A percentile compares a stretch with the other conserved stretches of the same genome.
These are phyloP conservation scores for Viridothelium virens DNA, from an alignment of 495 filamentous ascomycete species.

Conservation along the genomic window DNA sequence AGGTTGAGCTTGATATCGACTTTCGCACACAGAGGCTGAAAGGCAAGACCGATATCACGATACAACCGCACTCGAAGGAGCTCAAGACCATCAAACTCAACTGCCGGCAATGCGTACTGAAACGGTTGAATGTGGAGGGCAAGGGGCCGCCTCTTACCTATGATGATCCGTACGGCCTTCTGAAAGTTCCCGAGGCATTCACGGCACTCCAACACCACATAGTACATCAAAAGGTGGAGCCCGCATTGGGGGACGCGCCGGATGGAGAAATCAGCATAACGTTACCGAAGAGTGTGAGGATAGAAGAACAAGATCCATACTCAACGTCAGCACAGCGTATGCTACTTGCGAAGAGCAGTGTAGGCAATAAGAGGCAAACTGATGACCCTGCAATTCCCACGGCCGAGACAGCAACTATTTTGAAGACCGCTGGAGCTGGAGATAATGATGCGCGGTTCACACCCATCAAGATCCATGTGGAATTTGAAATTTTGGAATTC, in stretches of 20 bases:
- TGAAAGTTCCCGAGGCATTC: conserved; percentile 54
- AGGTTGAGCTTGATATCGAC: conserved; percentile 80
- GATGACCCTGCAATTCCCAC: conserved; percentile 25
- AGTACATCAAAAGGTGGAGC: conserved; percentile 56
- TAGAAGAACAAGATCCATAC: conserved; percentile 55
- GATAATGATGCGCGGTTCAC: conserved; percentile 43
- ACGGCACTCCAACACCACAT: conserved; percentile 73
- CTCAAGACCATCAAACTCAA: conserved; percentile 68
- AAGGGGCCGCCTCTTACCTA: conserved; percentile 54
- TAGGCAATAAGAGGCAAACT: conserved; percentile 22
- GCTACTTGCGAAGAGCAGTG: conserved; percentile 20
- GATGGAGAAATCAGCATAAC: conserved; percentile 54
- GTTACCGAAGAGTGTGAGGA: conserved; percentile 57
- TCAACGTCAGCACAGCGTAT: conserved; percentile 47
- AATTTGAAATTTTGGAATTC: conserved; percentile 64
- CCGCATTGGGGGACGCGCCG: conserved; percentile 50
- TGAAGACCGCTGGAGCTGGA: conserved; percentile 18
- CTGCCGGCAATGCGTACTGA: conserved; percentile 76
- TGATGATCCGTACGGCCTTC: conserved; percentile 61
- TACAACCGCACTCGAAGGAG: conserved; percentile 60
- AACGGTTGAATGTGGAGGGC: conserved; percentile 61
- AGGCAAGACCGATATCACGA: conserved; percentile 71
- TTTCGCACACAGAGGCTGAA: conserved; percentile 65
- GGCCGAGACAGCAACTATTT: conserved; percentile 21
- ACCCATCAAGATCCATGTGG: conserved; percentile 55